Evolutionary conservation across 2,329 filamentous ascomycete genomes (phyloP).

Genomic region (Aspergillus viridinutans): DNA sequence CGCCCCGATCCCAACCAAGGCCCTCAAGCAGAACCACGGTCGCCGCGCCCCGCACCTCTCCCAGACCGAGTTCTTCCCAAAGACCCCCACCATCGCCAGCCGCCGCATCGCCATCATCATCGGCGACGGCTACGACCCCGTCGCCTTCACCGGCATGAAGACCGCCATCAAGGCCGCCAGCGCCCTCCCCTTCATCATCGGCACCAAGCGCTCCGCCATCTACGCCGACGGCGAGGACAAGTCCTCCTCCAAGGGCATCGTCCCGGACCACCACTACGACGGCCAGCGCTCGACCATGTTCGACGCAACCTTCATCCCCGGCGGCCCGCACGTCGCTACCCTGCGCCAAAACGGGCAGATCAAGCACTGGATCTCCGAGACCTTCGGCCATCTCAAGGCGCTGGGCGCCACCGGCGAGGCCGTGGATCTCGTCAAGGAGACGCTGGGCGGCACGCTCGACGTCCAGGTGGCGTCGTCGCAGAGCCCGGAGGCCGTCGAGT

Average conservation of each 20-base stretch:
- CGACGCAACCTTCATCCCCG: slow-evolving; percentile 72
- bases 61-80: slow-evolving; percentile 63
- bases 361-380: slow-evolving; percentile 72
- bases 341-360: slow-evolving; percentile 68
- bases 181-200: slow-evolving; percentile 71
- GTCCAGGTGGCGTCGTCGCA: slow-evolving; percentile 47
- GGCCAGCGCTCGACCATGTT: slow-evolving; percentile 75
- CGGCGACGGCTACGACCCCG: slow-evolving; percentile 69
- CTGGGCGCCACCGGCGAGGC: slow-evolving; percentile 70
- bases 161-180: slow-evolving; percentile 57
- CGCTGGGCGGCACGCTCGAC: slow-evolving; percentile 41
- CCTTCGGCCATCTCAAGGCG: slow-evolving; percentile 50
- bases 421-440: slow-evolving; percentile 57
- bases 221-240: slow-evolving; percentile 57
- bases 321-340: slow-evolving; percentile 59
- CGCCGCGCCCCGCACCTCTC: slow-evolving; percentile 59
- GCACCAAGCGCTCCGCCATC: slow-evolving; percentile 61
- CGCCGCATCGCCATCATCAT: slow-evolving; percentile 72
- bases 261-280: slow-evolving; percentile 74
- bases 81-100: slow-evolving; percentile 62
- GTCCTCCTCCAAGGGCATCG: slow-evolving; percentile 29
- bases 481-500: slow-evolving; percentile 55
- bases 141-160: slow-evolving; percentile 63
- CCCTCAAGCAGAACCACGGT: slow-evolving; percentile 60
- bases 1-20: slow-evolving; percentile 55